Evolutionary conservation across 192 early-diverging fungal genomes (phyloP).

Genomic region (Podila minutissima): DNA sequence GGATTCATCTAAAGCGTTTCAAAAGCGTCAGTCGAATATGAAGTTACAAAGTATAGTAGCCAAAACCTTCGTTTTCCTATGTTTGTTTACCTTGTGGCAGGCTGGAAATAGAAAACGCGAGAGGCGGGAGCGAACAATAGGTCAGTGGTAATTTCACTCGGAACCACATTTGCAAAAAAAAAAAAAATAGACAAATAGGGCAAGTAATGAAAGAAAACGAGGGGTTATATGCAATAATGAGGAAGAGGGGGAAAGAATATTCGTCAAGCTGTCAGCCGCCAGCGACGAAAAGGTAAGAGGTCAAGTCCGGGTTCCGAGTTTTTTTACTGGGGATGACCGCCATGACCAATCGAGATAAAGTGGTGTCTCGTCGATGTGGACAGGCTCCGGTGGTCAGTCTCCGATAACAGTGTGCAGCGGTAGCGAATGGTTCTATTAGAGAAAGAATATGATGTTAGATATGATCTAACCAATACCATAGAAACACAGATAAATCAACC

Average conservation of each 20-base stretch:
- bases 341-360: slow-evolving; percentile 26
- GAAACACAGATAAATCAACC: not conserved
- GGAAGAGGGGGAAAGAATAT: not conserved
- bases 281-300: not conserved
- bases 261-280: not conserved
- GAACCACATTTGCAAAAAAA: not conserved
- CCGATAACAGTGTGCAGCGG: slow-evolving; percentile 52
- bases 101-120: no score
- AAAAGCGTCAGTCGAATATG: no score
- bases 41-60: no score
- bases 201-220: not conserved
- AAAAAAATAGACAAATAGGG: not conserved
- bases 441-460: not conserved
- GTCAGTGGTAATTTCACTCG: no score
- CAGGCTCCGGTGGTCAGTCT: slow-evolving; percentile 59
- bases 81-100: no score
- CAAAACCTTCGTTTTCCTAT: no score
- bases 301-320: not conserved
- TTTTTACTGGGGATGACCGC: slow-evolving; percentile 37
- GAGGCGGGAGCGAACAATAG: no score
- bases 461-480: not conserved
- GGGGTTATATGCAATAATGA: not conserved
- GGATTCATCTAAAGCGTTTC: no score
- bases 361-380: slow-evolving; percentile 51
- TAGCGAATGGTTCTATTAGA: slow-evolving; percentile 48